Evolutionary conservation across 345 rosid species (phyloP), one percentile per base, ranked within the genome.

Genomic region (Zanthoxylum bungeanum): DNA sequence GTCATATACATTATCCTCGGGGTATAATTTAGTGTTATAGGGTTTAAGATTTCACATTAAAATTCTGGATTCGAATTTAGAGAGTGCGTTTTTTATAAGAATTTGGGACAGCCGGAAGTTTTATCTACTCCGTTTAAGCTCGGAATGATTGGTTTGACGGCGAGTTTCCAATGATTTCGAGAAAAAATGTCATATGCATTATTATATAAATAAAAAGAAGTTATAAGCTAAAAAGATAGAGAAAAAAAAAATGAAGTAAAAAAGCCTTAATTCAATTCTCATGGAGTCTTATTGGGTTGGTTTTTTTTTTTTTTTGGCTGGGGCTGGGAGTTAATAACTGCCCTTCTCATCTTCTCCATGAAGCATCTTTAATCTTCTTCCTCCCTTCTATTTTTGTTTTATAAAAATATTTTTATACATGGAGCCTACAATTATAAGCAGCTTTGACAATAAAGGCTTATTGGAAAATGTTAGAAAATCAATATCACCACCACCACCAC

Each of bases 271-370:
- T 73, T 82, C 17, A 44, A 14, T 44, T 44, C 91, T 83, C 91
- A 89, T 89, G 88, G 87, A 80, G 86, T 83, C 91, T 89, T 89
- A 64, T 72, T 84, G 93, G 91, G 91, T 62, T n/a, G n/a, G n/a
- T n/a, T n/a, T n/a, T n/a, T n/a, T n/a, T n/a, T n/a, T n/a, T 88
- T 83, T 85, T 80, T 80, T 82, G 85, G 89, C 19, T 85, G 89
- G 87, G 85, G 75, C 40, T 87, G 91, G 91, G 87, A 83, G 81
- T 85, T 87, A 82, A 82, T 87, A 78, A 85, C 88, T 24, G 82
- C 90, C 79, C 83, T 81, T 72, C 86, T 86, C 77, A 84, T 84
- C 76, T 88, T 84, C 79, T 78, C 80, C 40, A 16, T n/a, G n/a
- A n/a, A n/a, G n/a, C n/a, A 68, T 37, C 37, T 50, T 53, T n/a